Evolutionary conservation across 2,329 filamentous ascomycete species (phyloP).

Genomic region (Penicillium italicum): DNA sequence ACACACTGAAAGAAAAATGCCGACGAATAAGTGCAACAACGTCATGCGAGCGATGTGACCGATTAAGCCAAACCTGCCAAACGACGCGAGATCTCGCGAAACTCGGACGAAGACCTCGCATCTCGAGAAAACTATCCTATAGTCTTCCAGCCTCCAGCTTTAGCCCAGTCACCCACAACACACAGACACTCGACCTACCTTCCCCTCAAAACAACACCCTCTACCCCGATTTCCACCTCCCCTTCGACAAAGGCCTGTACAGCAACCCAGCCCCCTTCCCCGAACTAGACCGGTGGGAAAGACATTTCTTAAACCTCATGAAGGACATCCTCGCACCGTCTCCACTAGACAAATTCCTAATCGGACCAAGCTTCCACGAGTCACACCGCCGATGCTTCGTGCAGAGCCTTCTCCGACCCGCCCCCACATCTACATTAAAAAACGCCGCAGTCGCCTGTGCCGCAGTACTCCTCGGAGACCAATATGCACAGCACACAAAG

Average conservation of each 20-base stretch:
- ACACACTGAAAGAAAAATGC: conserved; percentile 17
- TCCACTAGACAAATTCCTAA: conserved; percentile 16
- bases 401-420: conserved; percentile 9
- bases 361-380: conserved; percentile 13
- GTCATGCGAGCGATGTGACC: conserved; percentile 14
- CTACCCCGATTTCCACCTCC: neutral
- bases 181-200: neutral
- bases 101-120: conserved; percentile 11
- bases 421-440: conserved; percentile 2
- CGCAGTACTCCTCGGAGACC: conserved; percentile 14
- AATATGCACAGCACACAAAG: conserved; percentile 2
- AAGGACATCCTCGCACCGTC: conserved; percentile 11
- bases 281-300: conserved; percentile 14
- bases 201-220: neutral
- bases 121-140: conserved; percentile 8
- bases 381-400: conserved; percentile 13
- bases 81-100: conserved; percentile 6
- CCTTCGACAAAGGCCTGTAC: conserved; percentile 2
- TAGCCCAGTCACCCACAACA: neutral
- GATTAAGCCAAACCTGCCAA: conserved; percentile 7
- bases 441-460: conserved; percentile 17
- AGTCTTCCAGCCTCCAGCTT: conserved; percentile 6
- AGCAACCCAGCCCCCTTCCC: conserved; percentile 9
- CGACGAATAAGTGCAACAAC: neutral
- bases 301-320: conserved; percentile 18